phyloP scores from a whole-genome alignment of 176 grass and related monocot species.

The Eremochloa ophiuroides region DNA sequence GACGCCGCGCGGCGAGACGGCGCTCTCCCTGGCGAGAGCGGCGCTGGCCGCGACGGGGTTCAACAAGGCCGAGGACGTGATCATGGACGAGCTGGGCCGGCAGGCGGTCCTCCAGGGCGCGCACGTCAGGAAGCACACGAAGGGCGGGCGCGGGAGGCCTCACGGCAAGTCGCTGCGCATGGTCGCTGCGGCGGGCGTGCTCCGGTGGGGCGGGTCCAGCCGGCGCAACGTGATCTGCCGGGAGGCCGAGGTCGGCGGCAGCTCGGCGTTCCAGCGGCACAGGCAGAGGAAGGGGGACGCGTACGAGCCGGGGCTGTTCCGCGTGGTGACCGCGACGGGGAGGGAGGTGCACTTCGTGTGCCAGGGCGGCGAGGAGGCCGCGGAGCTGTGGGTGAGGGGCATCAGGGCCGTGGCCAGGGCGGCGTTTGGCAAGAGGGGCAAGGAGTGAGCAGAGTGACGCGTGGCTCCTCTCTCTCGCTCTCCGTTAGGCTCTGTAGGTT shows the following conservation, averaged over 20 bases:
- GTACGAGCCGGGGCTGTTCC: slow-evolving; percentile 72
- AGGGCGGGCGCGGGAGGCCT: slow-evolving; percentile 61
- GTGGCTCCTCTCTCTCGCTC: background rate
- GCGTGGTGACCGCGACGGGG: slow-evolving; percentile 67
- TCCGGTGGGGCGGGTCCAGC: slow-evolving; percentile 67
- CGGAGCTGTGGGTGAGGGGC: slow-evolving; percentile 90
- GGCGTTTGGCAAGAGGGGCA: slow-evolving; percentile 34
- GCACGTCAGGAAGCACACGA: slow-evolving; percentile 76
- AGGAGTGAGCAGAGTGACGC: slow-evolving; percentile 11
- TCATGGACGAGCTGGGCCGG: slow-evolving; percentile 76
- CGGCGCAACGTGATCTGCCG: slow-evolving; percentile 73
- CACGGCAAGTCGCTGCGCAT: slow-evolving; percentile 74
- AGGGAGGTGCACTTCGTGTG: slow-evolving; percentile 96
- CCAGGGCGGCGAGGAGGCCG: slow-evolving; percentile 63
- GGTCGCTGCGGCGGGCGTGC: slow-evolving; percentile 50
- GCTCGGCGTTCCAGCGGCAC: slow-evolving; percentile 66
- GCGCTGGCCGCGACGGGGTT: slow-evolving; percentile 26
- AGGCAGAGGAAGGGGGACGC: slow-evolving; percentile 48
- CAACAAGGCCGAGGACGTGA: slow-evolving; percentile 61
- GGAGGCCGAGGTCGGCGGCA: slow-evolving; percentile 68
- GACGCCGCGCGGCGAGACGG: slow-evolving; percentile 64
- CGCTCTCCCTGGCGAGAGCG: slow-evolving; percentile 66
- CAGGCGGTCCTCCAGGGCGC: slow-evolving; percentile 53
- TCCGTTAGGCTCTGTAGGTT: slow-evolving; percentile 38
- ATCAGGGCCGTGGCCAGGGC: slow-evolving; percentile 60